Evolutionary conservation across 768 basidiomycete genomes (phyloP).

Genomic region (Butyriboletus loyo): DNA sequence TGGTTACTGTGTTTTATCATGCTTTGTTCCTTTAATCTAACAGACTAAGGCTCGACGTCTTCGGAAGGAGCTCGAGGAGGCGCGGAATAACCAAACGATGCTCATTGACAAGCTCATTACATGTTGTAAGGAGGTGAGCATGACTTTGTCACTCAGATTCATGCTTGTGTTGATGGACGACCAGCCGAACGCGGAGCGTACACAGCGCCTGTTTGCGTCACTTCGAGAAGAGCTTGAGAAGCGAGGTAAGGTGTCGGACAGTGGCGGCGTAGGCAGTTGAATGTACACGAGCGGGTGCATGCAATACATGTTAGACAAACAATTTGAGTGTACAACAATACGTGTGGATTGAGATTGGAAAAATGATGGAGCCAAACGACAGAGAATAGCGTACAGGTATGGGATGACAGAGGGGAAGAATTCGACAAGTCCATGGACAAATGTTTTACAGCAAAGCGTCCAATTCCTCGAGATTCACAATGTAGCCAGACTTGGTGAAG

Average conservation of each 20-base stretch:
- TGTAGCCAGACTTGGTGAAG: conserved; percentile 72
- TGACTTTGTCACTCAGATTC: background rate
- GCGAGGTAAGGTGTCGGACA: conserved; percentile 51
- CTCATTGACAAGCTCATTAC: conserved; percentile 81
- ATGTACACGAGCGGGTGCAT: conserved; percentile 11
- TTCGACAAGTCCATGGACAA: conserved; percentile 6
- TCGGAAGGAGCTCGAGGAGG: conserved; percentile 75
- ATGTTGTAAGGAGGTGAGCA: conserved; percentile 82
- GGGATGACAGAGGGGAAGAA: conserved; percentile 1
- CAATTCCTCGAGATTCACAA: conserved; percentile 63
- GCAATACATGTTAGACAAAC: conserved; percentile 15
- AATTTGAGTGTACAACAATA: conserved; percentile 10
- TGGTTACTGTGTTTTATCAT: conserved; percentile 22
- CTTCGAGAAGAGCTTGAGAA: conserved; percentile 82
- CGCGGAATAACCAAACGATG: conserved; percentile 72
- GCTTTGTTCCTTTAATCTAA: conserved; percentile 4
- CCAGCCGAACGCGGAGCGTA: conserved; percentile 80
- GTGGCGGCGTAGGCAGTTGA: conserved; percentile 44
- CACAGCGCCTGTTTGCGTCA: conserved; percentile 75
- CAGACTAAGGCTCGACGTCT: conserved; percentile 56
- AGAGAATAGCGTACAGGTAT: background rate
- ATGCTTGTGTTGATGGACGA: conserved; percentile 13
- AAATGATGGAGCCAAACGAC: background rate
- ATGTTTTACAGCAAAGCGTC: conserved; percentile 56
- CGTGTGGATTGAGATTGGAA: conserved; percentile 1